A percentile compares a stretch with the other conserved stretches of the same genome.
phyloP scores from a whole-genome alignment of 2,329 filamentous ascomycete genomes.

The Pseudogymnoascus sp. region DNA sequence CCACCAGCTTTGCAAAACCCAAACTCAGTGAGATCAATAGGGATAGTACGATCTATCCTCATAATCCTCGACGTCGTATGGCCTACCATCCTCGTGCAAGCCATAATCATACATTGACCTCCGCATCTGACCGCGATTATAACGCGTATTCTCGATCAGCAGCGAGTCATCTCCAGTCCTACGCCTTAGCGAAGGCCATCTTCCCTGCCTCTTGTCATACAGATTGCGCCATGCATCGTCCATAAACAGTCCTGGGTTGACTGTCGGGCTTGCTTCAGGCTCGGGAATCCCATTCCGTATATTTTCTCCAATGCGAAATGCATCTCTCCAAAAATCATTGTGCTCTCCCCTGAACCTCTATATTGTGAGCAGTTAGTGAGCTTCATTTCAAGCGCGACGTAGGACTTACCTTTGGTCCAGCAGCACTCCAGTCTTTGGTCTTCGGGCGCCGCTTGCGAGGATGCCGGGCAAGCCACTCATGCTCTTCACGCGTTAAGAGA shows the following conservation, averaged over 20 bases:
- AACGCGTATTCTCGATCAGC: neutral
- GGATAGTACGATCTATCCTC: neutral
- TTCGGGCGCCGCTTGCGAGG: constrained; percentile 10
- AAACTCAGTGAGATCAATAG: neutral
- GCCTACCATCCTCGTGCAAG: neutral
- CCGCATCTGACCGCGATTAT: neutral
- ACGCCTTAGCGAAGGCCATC: neutral
- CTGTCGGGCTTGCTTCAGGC: neutral
- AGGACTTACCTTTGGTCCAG: constrained; percentile 23
- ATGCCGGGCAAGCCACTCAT: constrained; percentile 14
- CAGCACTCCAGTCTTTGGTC: constrained; percentile 21
- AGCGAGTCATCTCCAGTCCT: neutral
- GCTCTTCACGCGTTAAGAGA: constrained; percentile 22
- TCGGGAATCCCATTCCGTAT: neutral
- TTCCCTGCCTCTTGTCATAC: neutral
- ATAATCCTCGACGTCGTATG: neutral
- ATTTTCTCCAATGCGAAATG: constrained; percentile 20
- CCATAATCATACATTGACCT: neutral
- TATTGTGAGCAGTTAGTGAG: neutral
- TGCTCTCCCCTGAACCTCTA: constrained; percentile 24
- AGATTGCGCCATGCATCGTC: neutral
- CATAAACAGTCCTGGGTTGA: neutral
- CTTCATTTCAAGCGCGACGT: neutral
- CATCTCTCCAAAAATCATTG: constrained; percentile 25
- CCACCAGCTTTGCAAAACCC: neutral